Evolutionary conservation across 1,284 basidiomycete species (phyloP).

Genomic region (Ustilago esculenta): DNA sequence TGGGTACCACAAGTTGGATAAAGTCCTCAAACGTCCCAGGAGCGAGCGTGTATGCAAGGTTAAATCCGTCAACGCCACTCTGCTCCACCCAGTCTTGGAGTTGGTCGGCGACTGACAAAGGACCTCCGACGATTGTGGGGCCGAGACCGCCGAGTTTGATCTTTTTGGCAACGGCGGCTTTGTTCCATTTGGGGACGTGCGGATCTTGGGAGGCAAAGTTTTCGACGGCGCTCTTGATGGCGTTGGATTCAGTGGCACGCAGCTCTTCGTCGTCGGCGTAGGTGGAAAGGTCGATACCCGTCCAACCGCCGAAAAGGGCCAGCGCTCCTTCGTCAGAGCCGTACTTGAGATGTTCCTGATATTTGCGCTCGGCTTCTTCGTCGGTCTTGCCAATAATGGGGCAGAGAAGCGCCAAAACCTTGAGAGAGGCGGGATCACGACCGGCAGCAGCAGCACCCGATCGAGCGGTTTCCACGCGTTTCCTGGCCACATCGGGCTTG

Average conservation of each 20-base stretch:
- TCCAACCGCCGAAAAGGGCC: conserved; percentile 66
- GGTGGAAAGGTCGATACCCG: conserved; percentile 55
- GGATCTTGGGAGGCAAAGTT: conserved; percentile 61
- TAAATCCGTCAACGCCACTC: conserved; percentile 62
- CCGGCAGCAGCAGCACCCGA: conserved; percentile 50
- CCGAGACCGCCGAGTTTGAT: conserved; percentile 65
- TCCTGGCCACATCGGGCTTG: conserved; percentile 57
- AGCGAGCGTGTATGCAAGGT: conserved; percentile 50
- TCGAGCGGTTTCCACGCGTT: conserved; percentile 57
- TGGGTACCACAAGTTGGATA: conserved; percentile 53
- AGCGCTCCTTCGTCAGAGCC: conserved; percentile 63
- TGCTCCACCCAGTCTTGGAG: conserved; percentile 55
- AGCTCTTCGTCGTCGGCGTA: conserved; percentile 62
- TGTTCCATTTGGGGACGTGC: conserved; percentile 61
- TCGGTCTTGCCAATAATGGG: conserved; percentile 64
- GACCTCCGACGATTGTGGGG: conserved; percentile 52
- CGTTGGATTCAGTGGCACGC: conserved; percentile 49
- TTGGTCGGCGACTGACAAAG: conserved; percentile 48
- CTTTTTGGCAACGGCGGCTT: conserved; percentile 52
- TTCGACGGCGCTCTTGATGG: conserved; percentile 62
- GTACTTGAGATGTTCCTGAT: conserved; percentile 53
- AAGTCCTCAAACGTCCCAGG: conserved; percentile 61
- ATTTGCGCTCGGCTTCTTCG: conserved; percentile 62
- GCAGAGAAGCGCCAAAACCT: conserved; percentile 61
- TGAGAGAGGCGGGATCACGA: conserved; percentile 59